A percentile compares a stretch with the other conserved stretches of the same genome.
These are phyloP conservation scores for Monosporozyma unispora DNA, from an alignment of 805 yeast species.

Conservation along the genomic window DNA sequence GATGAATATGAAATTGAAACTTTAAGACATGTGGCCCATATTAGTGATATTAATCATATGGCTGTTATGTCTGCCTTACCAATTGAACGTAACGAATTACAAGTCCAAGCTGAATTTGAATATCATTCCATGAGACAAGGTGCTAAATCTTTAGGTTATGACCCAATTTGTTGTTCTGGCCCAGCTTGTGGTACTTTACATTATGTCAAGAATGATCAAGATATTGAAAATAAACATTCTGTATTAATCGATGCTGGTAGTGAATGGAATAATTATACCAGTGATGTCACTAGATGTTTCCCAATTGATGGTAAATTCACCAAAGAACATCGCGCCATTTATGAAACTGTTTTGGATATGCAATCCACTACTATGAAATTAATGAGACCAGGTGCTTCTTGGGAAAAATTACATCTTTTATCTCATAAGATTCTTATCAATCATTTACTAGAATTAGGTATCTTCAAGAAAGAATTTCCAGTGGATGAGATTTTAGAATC, in stretches of 20 bases:
- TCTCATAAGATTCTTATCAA: slow-evolving; percentile 74
- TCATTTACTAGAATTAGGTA: slow-evolving; percentile 63
- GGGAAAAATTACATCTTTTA: slow-evolving; percentile 78
- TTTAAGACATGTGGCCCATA: slow-evolving; percentile 70
- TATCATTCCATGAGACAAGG: slow-evolving; percentile 94
- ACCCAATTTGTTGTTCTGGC: slow-evolving; percentile 94
- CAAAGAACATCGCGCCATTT: slow-evolving; percentile 74
- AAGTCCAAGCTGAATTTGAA: slow-evolving; percentile 89
- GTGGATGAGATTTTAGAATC: slow-evolving; percentile 63
- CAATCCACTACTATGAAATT: slow-evolving; percentile 60
- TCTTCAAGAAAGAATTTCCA: slow-evolving; percentile 50
- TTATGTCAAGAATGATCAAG: slow-evolving; percentile 73
- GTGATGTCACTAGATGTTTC: slow-evolving; percentile 92
- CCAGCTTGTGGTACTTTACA: slow-evolving; percentile 86
- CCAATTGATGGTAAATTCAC: slow-evolving; percentile 89
- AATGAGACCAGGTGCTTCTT: slow-evolving; percentile 71
- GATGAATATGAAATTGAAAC: slow-evolving; percentile 72
- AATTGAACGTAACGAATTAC: slow-evolving; percentile 79
- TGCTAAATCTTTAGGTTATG: slow-evolving; percentile 79
- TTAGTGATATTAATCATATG: slow-evolving; percentile 79
- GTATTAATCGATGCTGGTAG: slow-evolving; percentile 94
- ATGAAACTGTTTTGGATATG: slow-evolving; percentile 74
- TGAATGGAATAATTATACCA: slow-evolving; percentile 88
- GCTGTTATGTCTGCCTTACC: slow-evolving; percentile 93
- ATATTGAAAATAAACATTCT: slow-evolving; percentile 47